Evolutionary conservation across 345 rosid genomes (phyloP).

Genomic region (Jatropha curcas): DNA sequence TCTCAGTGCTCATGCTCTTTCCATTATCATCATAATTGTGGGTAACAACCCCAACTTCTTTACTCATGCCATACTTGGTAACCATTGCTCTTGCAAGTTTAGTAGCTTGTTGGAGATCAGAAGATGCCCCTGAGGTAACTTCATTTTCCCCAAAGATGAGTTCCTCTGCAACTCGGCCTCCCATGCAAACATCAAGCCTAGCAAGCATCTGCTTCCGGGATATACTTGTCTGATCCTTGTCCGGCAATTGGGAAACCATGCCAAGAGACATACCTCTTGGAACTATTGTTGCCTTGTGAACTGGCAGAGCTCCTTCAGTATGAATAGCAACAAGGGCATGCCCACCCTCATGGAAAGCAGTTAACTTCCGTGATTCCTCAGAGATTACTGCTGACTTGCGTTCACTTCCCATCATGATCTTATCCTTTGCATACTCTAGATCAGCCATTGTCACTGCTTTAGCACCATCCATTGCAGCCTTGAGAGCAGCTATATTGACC

Average conservation of each 20-base stretch:
- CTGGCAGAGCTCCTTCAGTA: slow-evolving; percentile 90
- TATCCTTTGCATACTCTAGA: slow-evolving; percentile 91
- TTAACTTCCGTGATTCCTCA: slow-evolving; percentile 63
- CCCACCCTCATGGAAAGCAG: slow-evolving; percentile 97
- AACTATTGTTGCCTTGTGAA: slow-evolving; percentile 95
- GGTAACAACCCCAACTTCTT: slow-evolving; percentile 76
- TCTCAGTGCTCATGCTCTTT: slow-evolving; percentile 97
- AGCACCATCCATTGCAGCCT: slow-evolving; percentile 97
- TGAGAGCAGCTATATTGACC: slow-evolving; percentile 86
- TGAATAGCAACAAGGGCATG: slow-evolving; percentile 96
- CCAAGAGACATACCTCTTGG: slow-evolving; percentile 96
- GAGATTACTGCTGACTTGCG: slow-evolving; percentile 93
- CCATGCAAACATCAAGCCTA: slow-evolving; percentile 89
- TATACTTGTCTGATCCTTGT: slow-evolving; percentile 69
- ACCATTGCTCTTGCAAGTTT: slow-evolving; percentile 84
- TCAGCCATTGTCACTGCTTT: slow-evolving; percentile 87
- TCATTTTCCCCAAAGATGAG: slow-evolving; percentile 89
- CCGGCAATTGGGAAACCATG: slow-evolving; percentile 91
- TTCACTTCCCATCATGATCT: slow-evolving; percentile 97
- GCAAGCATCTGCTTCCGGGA: slow-evolving; percentile 97
- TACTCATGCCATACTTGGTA: slow-evolving; percentile 89
- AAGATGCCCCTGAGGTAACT: slow-evolving; percentile 83
- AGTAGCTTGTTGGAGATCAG: slow-evolving; percentile 87
- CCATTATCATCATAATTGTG: slow-evolving; percentile 83
- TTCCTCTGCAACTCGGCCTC: slow-evolving; percentile 95